Evolutionary conservation across 306 rosid genomes (phyloP).

Genomic region (Fagus crenata): DNA sequence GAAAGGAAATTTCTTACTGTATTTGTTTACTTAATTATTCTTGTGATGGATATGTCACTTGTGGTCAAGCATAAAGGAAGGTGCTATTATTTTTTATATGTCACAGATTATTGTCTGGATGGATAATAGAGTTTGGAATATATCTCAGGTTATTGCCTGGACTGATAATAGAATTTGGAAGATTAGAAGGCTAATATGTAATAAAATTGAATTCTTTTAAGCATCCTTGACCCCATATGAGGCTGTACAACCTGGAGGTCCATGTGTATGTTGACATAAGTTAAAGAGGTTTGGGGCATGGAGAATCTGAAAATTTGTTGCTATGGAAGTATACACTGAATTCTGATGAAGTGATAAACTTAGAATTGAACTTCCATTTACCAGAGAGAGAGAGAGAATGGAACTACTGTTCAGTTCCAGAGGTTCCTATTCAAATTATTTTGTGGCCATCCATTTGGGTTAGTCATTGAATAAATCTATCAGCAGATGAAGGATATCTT

Average conservation of each 20-base stretch:
- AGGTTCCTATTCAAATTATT: neutral
- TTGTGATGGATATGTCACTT: neutral
- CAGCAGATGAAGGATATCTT: neutral
- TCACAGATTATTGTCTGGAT: neutral
- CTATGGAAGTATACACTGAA: neutral
- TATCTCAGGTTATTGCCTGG: neutral
- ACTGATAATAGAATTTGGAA: too few species aligned
- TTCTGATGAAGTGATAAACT: neutral
- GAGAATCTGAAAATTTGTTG: neutral
- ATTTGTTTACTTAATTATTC: conserved; percentile 6
- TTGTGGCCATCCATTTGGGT: neutral
- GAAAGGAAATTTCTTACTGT: neutral
- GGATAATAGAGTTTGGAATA: neutral
- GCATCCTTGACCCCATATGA: neutral
- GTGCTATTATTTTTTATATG: neutral
- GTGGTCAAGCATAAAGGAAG: neutral
- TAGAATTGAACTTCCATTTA: neutral
- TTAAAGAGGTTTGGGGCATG: neutral
- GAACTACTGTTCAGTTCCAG: neutral
- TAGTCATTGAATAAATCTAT: neutral
- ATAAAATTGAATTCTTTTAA: neutral
- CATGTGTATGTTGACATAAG: neutral
- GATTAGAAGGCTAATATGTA: neutral
- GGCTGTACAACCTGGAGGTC: neutral
- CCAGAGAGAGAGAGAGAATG: neutral